Conservation (phyloP, 2,329 filamentous ascomycete species). For the Penicillium glabrum region DNA sequence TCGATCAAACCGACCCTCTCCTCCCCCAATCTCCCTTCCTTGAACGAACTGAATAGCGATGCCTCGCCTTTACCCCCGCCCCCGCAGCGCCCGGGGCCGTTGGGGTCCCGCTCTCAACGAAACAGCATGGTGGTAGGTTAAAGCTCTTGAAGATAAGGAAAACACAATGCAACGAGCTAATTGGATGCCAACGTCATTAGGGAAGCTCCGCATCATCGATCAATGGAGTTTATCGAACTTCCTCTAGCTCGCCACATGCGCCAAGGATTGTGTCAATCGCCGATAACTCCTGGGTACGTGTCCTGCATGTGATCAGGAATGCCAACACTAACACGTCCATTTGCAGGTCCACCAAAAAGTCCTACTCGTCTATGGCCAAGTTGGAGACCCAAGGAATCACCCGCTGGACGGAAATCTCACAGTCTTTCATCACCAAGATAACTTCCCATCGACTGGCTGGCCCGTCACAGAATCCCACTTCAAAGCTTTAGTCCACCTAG, state of each 20-base stretch:
- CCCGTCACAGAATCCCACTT: slow-evolving; percentile 87
- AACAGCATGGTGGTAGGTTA: slow-evolving; percentile 45
- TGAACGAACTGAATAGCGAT: slow-evolving; percentile 51
- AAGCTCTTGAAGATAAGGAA: not conserved
- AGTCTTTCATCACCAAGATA: slow-evolving; percentile 79
- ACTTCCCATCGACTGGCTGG: slow-evolving; percentile 80
- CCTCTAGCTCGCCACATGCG: slow-evolving; percentile 73
- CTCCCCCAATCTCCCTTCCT: slow-evolving; percentile 58
- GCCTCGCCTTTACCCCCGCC: slow-evolving; percentile 42
- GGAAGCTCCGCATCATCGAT: slow-evolving; percentile 34
- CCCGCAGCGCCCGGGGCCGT: slow-evolving; percentile 47
- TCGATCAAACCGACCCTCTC: slow-evolving; percentile 66
- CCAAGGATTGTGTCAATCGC: slow-evolving; percentile 76
- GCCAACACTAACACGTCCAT: slow-evolving; percentile 5
- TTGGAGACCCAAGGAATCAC: slow-evolving; percentile 69
- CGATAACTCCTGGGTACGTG: slow-evolving; percentile 80
- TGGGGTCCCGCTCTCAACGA: slow-evolving; percentile 39
- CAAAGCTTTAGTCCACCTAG: slow-evolving; percentile 87
- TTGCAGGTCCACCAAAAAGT: slow-evolving; percentile 88
- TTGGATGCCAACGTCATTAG: slow-evolving; percentile 24
- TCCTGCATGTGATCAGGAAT: not conserved
- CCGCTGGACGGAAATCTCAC: slow-evolving; percentile 76
- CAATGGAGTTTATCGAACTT: slow-evolving; percentile 47
- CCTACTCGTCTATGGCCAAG: slow-evolving; percentile 75
- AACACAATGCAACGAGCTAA: not conserved